A percentile compares a stretch with the other conserved stretches of the same genome.
Conservation (phyloP, 2,329 filamentous ascomycete genomes). For the Phyllosticta paracitricarpa region DNA sequence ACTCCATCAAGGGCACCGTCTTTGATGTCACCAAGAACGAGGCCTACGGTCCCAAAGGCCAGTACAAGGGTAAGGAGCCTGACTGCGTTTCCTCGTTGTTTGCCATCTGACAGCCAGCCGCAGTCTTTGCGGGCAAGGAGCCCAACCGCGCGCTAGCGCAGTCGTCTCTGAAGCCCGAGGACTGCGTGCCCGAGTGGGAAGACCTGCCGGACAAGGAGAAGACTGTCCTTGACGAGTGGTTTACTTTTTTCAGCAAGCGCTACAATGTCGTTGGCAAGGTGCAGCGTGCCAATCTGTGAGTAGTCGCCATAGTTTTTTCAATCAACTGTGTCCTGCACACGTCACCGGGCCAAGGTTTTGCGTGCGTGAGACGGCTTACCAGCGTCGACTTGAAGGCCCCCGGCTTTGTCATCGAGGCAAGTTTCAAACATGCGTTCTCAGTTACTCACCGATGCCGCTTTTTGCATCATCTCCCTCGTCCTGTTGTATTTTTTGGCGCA, state of each 20-base stretch:
- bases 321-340: background rate
- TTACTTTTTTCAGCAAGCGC: conserved; percentile 90
- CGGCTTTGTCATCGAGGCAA: background rate
- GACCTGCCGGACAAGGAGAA: conserved; percentile 79
- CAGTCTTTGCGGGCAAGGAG: conserved; percentile 94
- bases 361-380: background rate
- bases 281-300: conserved; percentile 13
- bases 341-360: background rate
- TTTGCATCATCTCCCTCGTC: background rate
- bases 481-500: background rate
- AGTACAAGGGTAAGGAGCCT: conserved; percentile 63
- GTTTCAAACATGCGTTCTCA: background rate
- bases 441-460: background rate
- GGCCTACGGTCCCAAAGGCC: conserved; percentile 70
- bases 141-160: conserved; percentile 83
- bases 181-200: conserved; percentile 73
- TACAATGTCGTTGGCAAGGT: conserved; percentile 73
- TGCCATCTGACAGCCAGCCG: background rate
- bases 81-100: background rate
- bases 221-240: conserved; percentile 79
- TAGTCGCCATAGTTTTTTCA: background rate
- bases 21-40: conserved; percentile 91
- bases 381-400: background rate
- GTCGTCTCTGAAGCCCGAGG: conserved; percentile 76
- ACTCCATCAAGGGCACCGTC: conserved; percentile 61